Evolutionary conservation across 2,329 filamentous ascomycete species (phyloP).

Genomic region (Neonectria ditissima): DNA sequence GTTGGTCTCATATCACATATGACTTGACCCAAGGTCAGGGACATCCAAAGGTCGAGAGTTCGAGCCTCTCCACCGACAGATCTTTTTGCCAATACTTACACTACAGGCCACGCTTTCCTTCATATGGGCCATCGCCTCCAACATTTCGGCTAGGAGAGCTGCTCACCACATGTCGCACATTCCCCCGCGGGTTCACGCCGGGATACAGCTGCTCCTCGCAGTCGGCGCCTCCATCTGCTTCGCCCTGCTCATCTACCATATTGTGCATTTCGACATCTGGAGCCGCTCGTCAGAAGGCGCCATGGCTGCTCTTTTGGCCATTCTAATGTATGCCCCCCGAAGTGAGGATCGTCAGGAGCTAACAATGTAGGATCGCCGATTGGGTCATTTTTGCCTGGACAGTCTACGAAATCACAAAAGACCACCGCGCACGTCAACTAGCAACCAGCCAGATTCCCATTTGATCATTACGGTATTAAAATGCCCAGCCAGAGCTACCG

Average conservation of each 20-base stretch:
- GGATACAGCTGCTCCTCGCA: conserved; percentile 39
- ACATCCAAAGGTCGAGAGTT: conserved; percentile 32
- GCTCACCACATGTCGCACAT: conserved; percentile 37
- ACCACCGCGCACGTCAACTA: conserved; percentile 24
- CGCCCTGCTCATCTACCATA: conserved; percentile 36
- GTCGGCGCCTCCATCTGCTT: conserved; percentile 40
- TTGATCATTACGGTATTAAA: conserved; percentile 20
- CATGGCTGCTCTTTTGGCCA: conserved; percentile 40
- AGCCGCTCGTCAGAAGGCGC: conserved; percentile 30
- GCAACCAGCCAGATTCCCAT: conserved; percentile 37
- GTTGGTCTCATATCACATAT: conserved; percentile 29
- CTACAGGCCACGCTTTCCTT: conserved; percentile 33
- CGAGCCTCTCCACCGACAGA: conserved; percentile 29
- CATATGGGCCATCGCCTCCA: conserved; percentile 38
- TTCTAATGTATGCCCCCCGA: conserved; percentile 37
- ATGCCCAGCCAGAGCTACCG: conserved; percentile 10
- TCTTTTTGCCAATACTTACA: not conserved
- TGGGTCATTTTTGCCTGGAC: conserved; percentile 38
- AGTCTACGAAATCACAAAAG: conserved; percentile 26
- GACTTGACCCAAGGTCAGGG: conserved; percentile 27
- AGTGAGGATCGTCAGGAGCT: not conserved
- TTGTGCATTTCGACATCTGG: conserved; percentile 33
- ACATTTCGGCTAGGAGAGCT: conserved; percentile 37
- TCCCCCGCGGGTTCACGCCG: conserved; percentile 28
- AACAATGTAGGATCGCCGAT: conserved; percentile 30